Evolutionary conservation across 805 yeast species (phyloP), one percentile per base, ranked within the genome.

Genomic region (Hanseniaspora vineae): DNA sequence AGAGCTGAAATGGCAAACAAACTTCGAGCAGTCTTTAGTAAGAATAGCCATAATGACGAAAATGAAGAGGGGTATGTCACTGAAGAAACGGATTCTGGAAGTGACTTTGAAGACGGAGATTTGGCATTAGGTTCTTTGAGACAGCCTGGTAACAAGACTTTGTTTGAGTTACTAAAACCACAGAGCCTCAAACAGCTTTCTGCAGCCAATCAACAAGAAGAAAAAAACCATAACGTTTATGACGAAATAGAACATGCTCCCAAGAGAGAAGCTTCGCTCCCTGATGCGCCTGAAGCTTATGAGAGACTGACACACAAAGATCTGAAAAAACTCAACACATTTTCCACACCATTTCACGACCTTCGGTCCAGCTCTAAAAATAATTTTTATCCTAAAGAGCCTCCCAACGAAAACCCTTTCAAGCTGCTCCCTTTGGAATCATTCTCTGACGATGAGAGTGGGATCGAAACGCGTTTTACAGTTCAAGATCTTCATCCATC

Each of bases 211-310:
- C 15, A 33, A 33, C 4, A 33, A n/a, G 11, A 33, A 33, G 37
- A 33, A 13, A n/a, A 5, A 12, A 5, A 33, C 6, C 15, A 12
- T 13, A 49, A 14, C 53, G 47, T 63, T 35, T 71, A 66, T 23
- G 63, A 63, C 40, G 75, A 71, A 46, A 64, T 78, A n/a, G 84
- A 79, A 51, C 57, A 59, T 39, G 70, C 70, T 19, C 75, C 82
- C 6, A 58, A 60, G 19, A 58, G 56, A 35, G 61, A 59, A 31
- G 62, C 61, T 2, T 72, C 67, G 19, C 51, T 69, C 20, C 68
- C 71, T 2, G 69, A 72, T 50, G 57, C 65, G 6, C 81, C 82
- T 23, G 54, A 64, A 51, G 71, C 69, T 39, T 62, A 69, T 51
- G 69, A 68, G n/a, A 69, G 72, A 1, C 62, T 73, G 31, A 55